These are phyloP conservation scores for Blastocystis hominis DNA, from an alignment of 352 stramenopile species.

Conservation along the genomic window DNA sequence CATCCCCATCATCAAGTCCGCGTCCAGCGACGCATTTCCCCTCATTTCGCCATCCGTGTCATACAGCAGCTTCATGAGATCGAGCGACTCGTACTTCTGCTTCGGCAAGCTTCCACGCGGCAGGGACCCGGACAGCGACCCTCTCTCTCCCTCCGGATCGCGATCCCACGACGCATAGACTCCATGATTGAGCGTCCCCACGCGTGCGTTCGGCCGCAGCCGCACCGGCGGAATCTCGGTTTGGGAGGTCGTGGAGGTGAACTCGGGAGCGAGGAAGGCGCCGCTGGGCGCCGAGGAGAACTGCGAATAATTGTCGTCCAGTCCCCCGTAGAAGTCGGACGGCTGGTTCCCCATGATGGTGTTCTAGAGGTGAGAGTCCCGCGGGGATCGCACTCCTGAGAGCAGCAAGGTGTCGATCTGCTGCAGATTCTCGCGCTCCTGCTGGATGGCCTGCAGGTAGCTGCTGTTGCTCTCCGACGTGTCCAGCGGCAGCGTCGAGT, in stretches of 20 bases:
- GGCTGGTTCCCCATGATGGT: conserved; percentile 11
- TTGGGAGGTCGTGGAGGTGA: not conserved
- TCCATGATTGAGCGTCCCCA: not conserved
- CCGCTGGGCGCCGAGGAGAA: not conserved
- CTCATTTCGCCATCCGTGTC: not conserved
- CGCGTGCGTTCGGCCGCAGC: not conserved
- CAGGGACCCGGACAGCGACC: not conserved
- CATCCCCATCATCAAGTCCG: not conserved
- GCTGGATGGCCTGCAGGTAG: not conserved
- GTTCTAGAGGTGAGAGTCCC: not conserved
- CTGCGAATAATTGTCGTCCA: not conserved
- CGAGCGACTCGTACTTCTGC: conserved; percentile 15
- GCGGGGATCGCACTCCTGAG: not conserved
- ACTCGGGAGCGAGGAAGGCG: not conserved
- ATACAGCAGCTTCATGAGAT: not conserved
- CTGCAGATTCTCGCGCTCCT: conserved; percentile 16
- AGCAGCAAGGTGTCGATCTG: conserved; percentile 34
- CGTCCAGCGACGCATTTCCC: not conserved
- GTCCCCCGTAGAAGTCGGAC: not conserved
- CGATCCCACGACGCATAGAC: conserved; percentile 32
- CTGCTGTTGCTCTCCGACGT: not conserved
- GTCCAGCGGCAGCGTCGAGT: too few species aligned
- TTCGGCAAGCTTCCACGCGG: not conserved
- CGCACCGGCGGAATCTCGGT: not conserved
- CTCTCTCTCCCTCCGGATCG: not conserved